Base-by-base conservation (phyloP, 345 rosid genomes). In the Geranium rotundifolium region DNA sequence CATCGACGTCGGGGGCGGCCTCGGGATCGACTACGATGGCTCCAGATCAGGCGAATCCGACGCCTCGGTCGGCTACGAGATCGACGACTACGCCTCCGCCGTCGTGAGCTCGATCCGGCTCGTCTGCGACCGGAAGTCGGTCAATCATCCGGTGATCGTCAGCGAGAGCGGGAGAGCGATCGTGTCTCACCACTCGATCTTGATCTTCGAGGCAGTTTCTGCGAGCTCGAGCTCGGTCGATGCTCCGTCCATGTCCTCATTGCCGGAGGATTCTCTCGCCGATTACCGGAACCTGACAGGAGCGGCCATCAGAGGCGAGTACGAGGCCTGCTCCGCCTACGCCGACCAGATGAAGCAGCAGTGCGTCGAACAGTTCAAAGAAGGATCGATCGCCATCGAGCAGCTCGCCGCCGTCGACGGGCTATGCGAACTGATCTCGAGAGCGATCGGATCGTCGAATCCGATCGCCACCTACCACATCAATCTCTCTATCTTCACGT, bases 111-210 rank as follows among this genome's bases (percentile, higher is more conserved):
- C 91, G 0, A 70, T 91, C 57, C 71, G 77, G 60, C 62, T 70
- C 63, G 89, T 87, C 9, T 91, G 98, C 60, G 91, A 82, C 66
- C 76, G 81, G 29, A 89, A 81, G 67, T 80, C 83, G 0, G 73
- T 89, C 57, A 84, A 84, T 64, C 98, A 91, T 61, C 98, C 96
- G 0, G 82, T 85, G 63, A 77, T 91, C 19, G 85, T 90, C 69
- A 91, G 96, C 19, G 98, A 91, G 71, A 85, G 98, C 17, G 98
- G 96, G n/a, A 76, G 98, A 63, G 98, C 95, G 7, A 81, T 89
- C 19, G 96, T 91, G 7, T 91, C 98, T 7, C 98, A 89, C 31
- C 98, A 91, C 74, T 91, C 96, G 0, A 67, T 91, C 19, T 61
- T 91, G 79, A 72, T 89, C 16, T 91, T 91, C 23, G 96, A 91